Evolutionary conservation across 192 early-diverging fungal genomes (phyloP).

Genomic region (Chytriomyces sp.): DNA sequence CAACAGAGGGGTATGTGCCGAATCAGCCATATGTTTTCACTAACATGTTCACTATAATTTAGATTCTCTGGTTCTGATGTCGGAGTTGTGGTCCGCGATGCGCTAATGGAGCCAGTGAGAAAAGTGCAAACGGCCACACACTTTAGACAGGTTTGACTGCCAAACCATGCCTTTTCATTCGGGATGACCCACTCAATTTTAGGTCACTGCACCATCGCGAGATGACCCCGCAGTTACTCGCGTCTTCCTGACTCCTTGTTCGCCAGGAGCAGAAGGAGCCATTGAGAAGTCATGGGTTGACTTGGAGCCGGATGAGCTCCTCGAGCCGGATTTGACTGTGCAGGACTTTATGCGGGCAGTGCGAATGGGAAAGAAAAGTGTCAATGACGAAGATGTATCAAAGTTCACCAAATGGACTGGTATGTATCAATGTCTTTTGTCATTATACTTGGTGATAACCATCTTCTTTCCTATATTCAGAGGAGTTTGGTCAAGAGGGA

Average conservation of each 20-base stretch:
- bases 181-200: background rate
- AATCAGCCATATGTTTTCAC: conserved; percentile 8
- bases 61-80: conserved; percentile 96
- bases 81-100: conserved; percentile 90
- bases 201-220: conserved; percentile 64
- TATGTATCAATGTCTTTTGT: conserved; percentile 67
- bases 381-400: conserved; percentile 78
- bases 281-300: conserved; percentile 88
- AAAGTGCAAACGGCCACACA: conserved; percentile 95
- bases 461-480: conserved; percentile 11
- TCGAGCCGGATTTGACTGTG: conserved; percentile 88
- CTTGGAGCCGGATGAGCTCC: conserved; percentile 78
- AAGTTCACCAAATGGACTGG: conserved; percentile 88
- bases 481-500: conserved; percentile 51
- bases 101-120: conserved; percentile 95
- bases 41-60: background rate
- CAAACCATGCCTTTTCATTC: background rate
- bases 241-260: conserved; percentile 85
- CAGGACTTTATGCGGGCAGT: conserved; percentile 86
- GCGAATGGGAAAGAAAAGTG: conserved; percentile 74
- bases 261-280: conserved; percentile 86
- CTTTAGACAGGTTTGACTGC: conserved; percentile 70
- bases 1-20: conserved; percentile 73
- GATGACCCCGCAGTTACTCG: conserved; percentile 52
- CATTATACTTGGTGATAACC: background rate